Evolutionary conservation across 371 early-diverging fungal genomes (phyloP).

Genomic region (Mortierella sp.): DNA sequence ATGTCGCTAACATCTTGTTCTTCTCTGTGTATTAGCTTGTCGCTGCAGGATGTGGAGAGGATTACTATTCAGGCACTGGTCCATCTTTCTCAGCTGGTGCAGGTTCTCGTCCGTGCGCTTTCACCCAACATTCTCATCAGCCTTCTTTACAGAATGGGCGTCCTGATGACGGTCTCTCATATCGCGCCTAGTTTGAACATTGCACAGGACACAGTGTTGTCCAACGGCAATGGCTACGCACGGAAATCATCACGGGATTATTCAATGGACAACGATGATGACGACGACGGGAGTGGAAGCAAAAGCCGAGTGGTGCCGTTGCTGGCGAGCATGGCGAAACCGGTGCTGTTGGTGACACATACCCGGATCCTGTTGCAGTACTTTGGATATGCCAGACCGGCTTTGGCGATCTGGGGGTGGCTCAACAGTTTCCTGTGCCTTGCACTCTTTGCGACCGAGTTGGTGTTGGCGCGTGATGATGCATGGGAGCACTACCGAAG

Average conservation of each 20-base stretch:
- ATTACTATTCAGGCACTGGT: conserved; percentile 41
- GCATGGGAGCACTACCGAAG: conserved; percentile 47
- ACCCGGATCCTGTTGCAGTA: conserved; percentile 47
- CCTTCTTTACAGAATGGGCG: conserved; percentile 53
- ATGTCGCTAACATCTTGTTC: not conserved
- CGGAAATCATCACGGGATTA: conserved; percentile 22
- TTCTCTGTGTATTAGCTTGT: conserved; percentile 21
- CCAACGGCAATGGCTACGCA: conserved; percentile 26
- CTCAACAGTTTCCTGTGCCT: conserved; percentile 47
- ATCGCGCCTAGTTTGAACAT: conserved; percentile 49
- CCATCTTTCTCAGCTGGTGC: conserved; percentile 43
- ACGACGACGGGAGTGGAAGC: conserved; percentile 7
- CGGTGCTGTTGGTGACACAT: conserved; percentile 49
- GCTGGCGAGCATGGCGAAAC: conserved; percentile 48
- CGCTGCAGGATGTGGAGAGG: conserved; percentile 40
- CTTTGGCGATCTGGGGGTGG: conserved; percentile 54
- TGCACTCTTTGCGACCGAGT: conserved; percentile 39
- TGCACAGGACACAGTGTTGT: conserved; percentile 26
- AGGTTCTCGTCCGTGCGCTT: conserved; percentile 33
- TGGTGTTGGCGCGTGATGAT: conserved; percentile 49
- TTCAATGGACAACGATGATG: conserved; percentile 9
- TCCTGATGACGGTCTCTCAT: conserved; percentile 42
- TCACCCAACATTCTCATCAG: conserved; percentile 53
- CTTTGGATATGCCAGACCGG: conserved; percentile 46
- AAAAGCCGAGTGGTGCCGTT: conserved; percentile 26